phyloP scores from a whole-genome alignment of 169 alveolate species.

The Ichthyophthirius multifiliis region DNA sequence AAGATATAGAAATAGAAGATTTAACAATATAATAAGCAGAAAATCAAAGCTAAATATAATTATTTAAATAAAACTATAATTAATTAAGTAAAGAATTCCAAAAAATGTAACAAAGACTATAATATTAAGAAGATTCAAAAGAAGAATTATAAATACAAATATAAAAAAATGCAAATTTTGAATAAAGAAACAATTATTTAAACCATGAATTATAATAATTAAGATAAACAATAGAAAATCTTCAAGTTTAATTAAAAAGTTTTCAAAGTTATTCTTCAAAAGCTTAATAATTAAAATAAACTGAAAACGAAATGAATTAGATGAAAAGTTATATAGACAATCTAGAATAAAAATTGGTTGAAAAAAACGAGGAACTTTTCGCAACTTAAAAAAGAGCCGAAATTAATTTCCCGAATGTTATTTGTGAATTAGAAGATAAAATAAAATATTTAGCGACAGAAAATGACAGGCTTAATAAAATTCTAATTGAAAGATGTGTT shows the following conservation, averaged over 20 bases:
- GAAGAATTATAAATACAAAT: not conserved
- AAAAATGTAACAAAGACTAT: not conserved
- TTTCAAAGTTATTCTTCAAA: not conserved
- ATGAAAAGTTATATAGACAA: not conserved
- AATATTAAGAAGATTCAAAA: not conserved
- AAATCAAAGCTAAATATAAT: not conserved
- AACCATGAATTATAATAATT: not conserved
- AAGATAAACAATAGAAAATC: not conserved
- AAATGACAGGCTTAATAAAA: not conserved
- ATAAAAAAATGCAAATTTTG: not conserved
- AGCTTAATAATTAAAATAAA: not conserved
- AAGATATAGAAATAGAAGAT: not conserved
- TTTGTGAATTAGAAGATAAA: not conserved
- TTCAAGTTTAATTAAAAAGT: not conserved
- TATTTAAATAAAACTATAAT: not conserved
- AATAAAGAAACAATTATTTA: not conserved
- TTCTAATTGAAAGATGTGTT: not conserved
- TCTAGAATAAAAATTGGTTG: not conserved
- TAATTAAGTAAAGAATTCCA: not conserved
- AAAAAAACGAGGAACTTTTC: not conserved
- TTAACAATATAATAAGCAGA: not conserved
- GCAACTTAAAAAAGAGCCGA: not conserved
- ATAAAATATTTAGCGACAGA: not conserved
- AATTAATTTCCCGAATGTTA: not conserved
- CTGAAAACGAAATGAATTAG: not conserved